phyloP scores from a whole-genome alignment of 257 asterid species.

The Thymus quinquecostatus region DNA sequence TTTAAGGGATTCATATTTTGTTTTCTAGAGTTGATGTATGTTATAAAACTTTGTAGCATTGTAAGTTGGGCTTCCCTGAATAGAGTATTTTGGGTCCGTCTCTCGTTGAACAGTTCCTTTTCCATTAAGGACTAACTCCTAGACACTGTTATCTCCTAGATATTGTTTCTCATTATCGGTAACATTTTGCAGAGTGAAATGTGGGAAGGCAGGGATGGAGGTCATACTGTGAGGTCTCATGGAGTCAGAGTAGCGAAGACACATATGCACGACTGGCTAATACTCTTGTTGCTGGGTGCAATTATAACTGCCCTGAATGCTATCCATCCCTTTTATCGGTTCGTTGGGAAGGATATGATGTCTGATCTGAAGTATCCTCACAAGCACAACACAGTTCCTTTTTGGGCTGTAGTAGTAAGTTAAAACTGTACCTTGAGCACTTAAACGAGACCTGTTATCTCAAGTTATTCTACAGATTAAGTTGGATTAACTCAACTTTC shows the following conservation, averaged over 20 bases:
- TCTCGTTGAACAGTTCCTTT: neutral
- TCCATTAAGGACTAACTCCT: neutral
- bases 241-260: conserved; percentile 68
- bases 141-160: neutral
- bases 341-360: conserved; percentile 93
- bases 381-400: conserved; percentile 64
- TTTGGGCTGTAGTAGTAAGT: conserved; percentile 81
- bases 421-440: conserved; percentile 11
- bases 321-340: conserved; percentile 75
- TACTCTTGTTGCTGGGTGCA: conserved; percentile 57
- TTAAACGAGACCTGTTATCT: neutral
- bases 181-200: conserved; percentile 53
- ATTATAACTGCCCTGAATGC: conserved; percentile 46
- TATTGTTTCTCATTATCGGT: conserved; percentile 1
- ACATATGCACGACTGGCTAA: conserved; percentile 84
- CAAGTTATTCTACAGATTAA: conserved; percentile 14
- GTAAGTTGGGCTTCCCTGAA: neutral
- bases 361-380: conserved; percentile 74
- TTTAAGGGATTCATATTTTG: too few relatives aligned
- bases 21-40: too few relatives aligned
- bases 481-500: conserved; percentile 26
- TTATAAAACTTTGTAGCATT: too few relatives aligned
- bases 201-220: conserved; percentile 56
- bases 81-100: neutral
- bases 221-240: conserved; percentile 77